Percentiles rank a stretch among this genome's conserved stretches.
Conservation (phyloP, 257 asterid species). For the Gynochthodes officinalis region DNA sequence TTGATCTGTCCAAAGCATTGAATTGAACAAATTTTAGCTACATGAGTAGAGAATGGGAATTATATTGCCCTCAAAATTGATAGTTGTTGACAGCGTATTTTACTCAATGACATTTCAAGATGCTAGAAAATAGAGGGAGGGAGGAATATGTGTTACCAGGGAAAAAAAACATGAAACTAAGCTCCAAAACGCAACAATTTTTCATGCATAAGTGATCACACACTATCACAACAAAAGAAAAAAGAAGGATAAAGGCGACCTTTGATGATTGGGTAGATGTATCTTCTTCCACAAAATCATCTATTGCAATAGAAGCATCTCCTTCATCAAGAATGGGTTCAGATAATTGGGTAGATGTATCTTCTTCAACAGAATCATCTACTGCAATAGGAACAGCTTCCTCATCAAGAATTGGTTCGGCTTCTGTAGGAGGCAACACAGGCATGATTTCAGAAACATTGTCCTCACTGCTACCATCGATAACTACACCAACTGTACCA, state of each 20-base stretch:
- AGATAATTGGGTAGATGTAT: background rate
- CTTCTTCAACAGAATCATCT: background rate
- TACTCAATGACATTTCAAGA: no score
- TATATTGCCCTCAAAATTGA: background rate
- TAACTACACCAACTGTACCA: constrained; percentile 13
- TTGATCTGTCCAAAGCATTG: constrained; percentile 25
- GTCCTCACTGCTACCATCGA: constrained; percentile 28
- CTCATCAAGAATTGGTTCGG: constrained; percentile 22
- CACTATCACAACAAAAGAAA: background rate
- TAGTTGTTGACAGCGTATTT: no score
- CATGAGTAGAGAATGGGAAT: background rate
- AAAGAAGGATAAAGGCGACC: constrained; percentile 34
- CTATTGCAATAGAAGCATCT: no score
- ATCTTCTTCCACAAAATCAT: no score
- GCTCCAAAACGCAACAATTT: background rate
- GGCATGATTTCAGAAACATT: constrained; percentile 21
- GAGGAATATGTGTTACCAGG: background rate
- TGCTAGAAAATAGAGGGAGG: background rate
- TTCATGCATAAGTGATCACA: background rate
- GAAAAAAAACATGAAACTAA: background rate
- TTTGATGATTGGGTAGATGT: constrained; percentile 25
- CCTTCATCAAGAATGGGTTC: no score
- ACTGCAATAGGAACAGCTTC: background rate
- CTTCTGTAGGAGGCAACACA: constrained; percentile 29
- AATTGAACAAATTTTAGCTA: background rate